Base-by-base conservation (phyloP, 2,329 filamentous ascomycete species). In the Scedosporium boydii region DNA sequence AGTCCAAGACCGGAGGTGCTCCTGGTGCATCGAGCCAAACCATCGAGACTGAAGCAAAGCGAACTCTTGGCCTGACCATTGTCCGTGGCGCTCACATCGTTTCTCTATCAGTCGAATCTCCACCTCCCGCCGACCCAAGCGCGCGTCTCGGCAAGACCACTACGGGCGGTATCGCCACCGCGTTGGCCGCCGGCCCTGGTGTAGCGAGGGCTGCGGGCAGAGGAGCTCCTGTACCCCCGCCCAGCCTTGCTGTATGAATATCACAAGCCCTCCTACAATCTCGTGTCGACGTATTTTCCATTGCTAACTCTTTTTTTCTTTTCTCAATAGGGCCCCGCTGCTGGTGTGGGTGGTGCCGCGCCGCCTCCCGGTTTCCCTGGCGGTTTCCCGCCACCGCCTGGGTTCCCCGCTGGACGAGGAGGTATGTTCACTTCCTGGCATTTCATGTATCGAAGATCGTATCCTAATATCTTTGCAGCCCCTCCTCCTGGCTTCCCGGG, bases 51-150 rank as follows among this genome's bases (percentile, higher is more conserved):
- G 93, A 99, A 78, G 95, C 98, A 79, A 98, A 98, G 83, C 89
- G 95, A 71, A 96, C 92, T n/a, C 85, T 99, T 42, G 95, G 95
- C 63, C 82, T 99, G 67, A 93, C 91, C 18, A 99, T 99, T 69
- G 86, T 99, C 66, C 91, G 95, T 70, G 95, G 95, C 70, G 91
- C 93, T 63, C 90, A 96, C 69, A 95, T 99, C 66, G 90, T 99
- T 66, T 96, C 93, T 23, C 85, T 96, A 65, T 96, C 93, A 7
- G 93, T 97, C 66, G 96, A 99, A 73, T 96, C 93, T 63, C 93
- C 95, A 62, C 95, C 95, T 57, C 93, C 96, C 9, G 91, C 93
- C 70, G 95, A 99, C 71, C 93, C 95, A 62, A 91, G 92, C 69
- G 87, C 93, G 58, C 86, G 95, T 76, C 84, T 99, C 65, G 95